Evolutionary conservation across 139 green algal species (phyloP).

Genomic region (Volvox africanus): DNA sequence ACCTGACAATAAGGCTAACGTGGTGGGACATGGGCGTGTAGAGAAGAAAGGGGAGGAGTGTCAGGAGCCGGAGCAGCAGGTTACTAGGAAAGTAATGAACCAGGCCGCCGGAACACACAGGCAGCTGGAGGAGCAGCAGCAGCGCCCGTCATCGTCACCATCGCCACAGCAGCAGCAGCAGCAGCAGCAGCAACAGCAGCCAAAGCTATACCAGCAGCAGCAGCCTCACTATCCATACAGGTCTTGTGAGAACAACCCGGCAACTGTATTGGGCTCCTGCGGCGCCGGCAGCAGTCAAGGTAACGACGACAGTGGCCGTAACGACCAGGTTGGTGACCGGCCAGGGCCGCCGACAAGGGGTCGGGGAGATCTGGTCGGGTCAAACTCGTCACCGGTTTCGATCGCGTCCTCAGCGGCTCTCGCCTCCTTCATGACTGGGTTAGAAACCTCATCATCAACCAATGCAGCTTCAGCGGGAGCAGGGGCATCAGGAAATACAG

Average conservation of each 20-base stretch:
- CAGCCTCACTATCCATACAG: not conserved
- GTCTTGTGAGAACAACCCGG: not conserved
- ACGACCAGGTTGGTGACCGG: too few species aligned
- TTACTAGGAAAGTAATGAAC: not conserved
- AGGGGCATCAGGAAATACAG: too few species aligned
- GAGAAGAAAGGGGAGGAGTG: not conserved
- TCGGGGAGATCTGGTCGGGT: too few species aligned
- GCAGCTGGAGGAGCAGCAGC: not conserved
- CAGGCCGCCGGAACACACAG: not conserved
- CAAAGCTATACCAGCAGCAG: not conserved
- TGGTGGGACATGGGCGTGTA: not conserved
- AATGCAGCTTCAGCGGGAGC: not conserved
- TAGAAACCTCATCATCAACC: not conserved
- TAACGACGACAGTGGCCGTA: not conserved
- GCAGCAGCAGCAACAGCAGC: not conserved
- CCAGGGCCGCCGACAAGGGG: too few species aligned
- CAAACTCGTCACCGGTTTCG: too few species aligned
- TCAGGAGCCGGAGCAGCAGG: not conserved
- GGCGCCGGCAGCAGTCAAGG: not conserved
- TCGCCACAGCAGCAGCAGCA: too few species aligned
- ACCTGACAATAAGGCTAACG: not conserved
- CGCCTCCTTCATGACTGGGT: not conserved
- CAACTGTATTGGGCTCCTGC: too few species aligned
- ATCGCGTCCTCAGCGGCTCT: not conserved
- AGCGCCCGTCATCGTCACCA: not conserved